Conservation (phyloP, 768 basidiomycete genomes). For the Mycena belliarum region DNA sequence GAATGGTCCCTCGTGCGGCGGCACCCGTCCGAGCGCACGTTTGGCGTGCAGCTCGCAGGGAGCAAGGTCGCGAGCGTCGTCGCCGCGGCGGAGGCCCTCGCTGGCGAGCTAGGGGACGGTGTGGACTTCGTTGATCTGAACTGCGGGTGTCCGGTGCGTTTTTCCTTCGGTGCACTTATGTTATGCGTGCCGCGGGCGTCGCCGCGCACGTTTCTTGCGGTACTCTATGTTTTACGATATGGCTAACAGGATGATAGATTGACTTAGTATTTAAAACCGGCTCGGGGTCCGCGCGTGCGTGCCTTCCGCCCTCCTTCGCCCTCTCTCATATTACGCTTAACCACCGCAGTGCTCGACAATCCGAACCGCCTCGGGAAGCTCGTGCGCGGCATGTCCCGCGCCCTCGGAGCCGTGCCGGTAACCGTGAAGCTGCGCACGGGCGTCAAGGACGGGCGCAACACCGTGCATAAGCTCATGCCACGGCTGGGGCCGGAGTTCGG, state of each 20-base stretch:
- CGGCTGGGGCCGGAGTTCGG: conserved; percentile 59
- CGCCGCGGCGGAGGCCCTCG: conserved; percentile 80
- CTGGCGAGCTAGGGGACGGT: conserved; percentile 61
- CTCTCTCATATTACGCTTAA: not conserved
- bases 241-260: no score
- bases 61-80: conserved; percentile 80
- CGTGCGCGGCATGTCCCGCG: conserved; percentile 86
- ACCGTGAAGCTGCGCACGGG: conserved; percentile 93
- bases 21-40: conserved; percentile 83
- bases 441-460: conserved; percentile 85
- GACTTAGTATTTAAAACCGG: conserved; percentile 92
- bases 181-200: not conserved
- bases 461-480: conserved; percentile 89
- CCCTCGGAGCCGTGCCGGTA: conserved; percentile 87
- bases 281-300: conserved; percentile 86
- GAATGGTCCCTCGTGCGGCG: conserved; percentile 95
- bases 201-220: no score
- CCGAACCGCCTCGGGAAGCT: conserved; percentile 84
- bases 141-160: conserved; percentile 83
- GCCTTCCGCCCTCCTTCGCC: not conserved
- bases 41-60: conserved; percentile 93
- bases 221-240: no score
- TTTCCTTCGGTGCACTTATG: no score
- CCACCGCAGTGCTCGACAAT: conserved; percentile 73
- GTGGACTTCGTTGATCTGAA: conserved; percentile 95